phyloP scores from a whole-genome alignment of 2,329 filamentous ascomycete species.

The Cadophora sp. region DNA sequence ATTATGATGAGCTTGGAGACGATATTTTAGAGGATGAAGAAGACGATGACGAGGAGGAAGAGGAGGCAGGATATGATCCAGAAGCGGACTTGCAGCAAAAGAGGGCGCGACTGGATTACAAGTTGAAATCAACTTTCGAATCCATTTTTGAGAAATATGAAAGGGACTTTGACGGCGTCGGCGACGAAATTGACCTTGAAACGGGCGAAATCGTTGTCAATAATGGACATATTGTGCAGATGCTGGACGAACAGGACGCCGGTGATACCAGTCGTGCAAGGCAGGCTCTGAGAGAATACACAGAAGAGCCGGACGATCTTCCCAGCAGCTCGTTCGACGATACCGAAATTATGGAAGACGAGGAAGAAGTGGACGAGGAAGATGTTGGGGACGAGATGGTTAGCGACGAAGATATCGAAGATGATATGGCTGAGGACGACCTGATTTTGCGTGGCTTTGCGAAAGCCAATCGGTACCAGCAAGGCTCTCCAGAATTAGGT shows the following conservation, averaged over 20 bases:
- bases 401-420: conserved; percentile 39
- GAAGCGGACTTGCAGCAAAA: conserved; percentile 65
- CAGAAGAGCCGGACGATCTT: conserved; percentile 31
- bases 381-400: conserved; percentile 35
- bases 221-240: conserved; percentile 80
- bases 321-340: conserved; percentile 27
- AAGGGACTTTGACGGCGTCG: conserved; percentile 80
- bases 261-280: conserved; percentile 42
- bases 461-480: conserved; percentile 33
- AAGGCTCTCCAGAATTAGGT: conserved; percentile 26
- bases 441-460: conserved; percentile 43
- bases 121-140: conserved; percentile 85
- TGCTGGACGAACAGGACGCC: conserved; percentile 62
- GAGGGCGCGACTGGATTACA: conserved; percentile 70
- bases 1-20: conserved; percentile 33
- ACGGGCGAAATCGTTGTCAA: conserved; percentile 87
- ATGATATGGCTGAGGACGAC: conserved; percentile 43
- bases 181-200: conserved; percentile 86
- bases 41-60: conserved; percentile 24
- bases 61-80: conserved; percentile 53
- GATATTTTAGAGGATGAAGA: conserved; percentile 25
- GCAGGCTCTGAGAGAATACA: conserved; percentile 29
- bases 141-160: conserved; percentile 89
- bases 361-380: conserved; percentile 38
- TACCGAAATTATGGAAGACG: conserved; percentile 40